Conservation (phyloP, 1,139 yeast genomes). For the Hansenula sp. region DNA sequence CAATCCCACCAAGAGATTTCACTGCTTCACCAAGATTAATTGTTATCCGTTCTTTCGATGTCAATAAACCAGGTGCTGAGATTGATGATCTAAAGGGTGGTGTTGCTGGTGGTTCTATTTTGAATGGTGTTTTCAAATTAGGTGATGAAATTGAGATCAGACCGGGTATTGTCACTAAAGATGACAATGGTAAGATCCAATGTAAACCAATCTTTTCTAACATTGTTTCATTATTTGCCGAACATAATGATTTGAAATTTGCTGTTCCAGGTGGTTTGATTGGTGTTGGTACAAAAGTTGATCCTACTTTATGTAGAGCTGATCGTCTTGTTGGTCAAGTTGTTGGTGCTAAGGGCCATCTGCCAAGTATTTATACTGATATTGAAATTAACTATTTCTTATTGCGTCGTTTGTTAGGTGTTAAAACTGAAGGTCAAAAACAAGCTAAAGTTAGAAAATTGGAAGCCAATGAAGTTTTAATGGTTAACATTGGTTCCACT, state of each 20-base stretch:
- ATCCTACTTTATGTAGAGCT: slow-evolving; percentile 98
- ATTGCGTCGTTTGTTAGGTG: slow-evolving; percentile 95
- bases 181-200: slow-evolving; percentile 87
- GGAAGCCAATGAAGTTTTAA: slow-evolving; percentile 90
- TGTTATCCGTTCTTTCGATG: slow-evolving; percentile 98
- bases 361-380: slow-evolving; percentile 95
- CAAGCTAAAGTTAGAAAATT: slow-evolving; percentile 96
- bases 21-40: slow-evolving; percentile 90
- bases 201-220: slow-evolving; percentile 95
- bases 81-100: slow-evolving; percentile 98
- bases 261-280: slow-evolving; percentile 99
- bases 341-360: slow-evolving; percentile 93
- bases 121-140: slow-evolving; percentile 93
- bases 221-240: slow-evolving; percentile 93
- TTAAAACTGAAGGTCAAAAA: slow-evolving; percentile 96
- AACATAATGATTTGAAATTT: slow-evolving; percentile 93
- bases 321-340: slow-evolving; percentile 99
- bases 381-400: slow-evolving; percentile 96
- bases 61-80: slow-evolving; percentile 98
- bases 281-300: slow-evolving; percentile 99
- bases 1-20: slow-evolving; percentile 95
- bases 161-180: slow-evolving; percentile 98
- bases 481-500: slow-evolving; percentile 99
- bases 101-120: slow-evolving; percentile 99
- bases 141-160: slow-evolving; percentile 99